Conservation (phyloP, 2,329 filamentous ascomycete species). For the Tolypocladium capitatum region DNA sequence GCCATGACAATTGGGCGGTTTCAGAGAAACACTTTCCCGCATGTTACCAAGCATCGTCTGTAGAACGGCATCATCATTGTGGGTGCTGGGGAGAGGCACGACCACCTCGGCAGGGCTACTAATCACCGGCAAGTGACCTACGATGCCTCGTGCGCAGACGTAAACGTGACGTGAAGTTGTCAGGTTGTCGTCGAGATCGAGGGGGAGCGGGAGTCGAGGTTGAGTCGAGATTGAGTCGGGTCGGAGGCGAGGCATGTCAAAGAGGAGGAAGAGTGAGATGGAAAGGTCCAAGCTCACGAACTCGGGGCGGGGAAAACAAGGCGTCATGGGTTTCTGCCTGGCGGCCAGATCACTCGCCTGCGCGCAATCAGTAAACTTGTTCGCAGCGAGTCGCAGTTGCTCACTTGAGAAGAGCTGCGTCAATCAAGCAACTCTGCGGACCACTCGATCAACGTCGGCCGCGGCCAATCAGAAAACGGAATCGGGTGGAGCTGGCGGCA, state of each 20-base stretch:
- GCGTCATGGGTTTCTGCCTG: not conserved
- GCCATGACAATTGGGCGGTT: not conserved
- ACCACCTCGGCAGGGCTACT: not conserved
- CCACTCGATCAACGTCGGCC: not conserved
- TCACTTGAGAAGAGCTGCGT: too few species aligned
- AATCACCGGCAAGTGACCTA: not conserved
- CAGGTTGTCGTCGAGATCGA: not conserved
- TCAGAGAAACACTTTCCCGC: not conserved
- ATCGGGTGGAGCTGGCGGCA: not conserved
- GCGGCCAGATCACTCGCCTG: not conserved
- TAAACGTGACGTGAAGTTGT: constrained; percentile 8
- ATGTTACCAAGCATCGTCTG: not conserved
- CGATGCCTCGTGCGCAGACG: not conserved
- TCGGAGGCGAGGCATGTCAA: not conserved
- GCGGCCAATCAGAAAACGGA: not conserved
- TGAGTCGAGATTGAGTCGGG: not conserved
- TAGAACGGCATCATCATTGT: not conserved
- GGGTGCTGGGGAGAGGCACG: not conserved
- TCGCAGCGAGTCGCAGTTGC: not conserved
- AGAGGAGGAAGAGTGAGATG: not conserved
- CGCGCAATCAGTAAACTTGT: not conserved
- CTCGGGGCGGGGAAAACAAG: not conserved
- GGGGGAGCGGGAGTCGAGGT: not conserved
- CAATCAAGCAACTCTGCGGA: not conserved
- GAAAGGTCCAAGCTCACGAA: not conserved